These are phyloP conservation scores for Parietaria judaica DNA, from an alignment of 306 rosid species.

Conservation along the genomic window DNA sequence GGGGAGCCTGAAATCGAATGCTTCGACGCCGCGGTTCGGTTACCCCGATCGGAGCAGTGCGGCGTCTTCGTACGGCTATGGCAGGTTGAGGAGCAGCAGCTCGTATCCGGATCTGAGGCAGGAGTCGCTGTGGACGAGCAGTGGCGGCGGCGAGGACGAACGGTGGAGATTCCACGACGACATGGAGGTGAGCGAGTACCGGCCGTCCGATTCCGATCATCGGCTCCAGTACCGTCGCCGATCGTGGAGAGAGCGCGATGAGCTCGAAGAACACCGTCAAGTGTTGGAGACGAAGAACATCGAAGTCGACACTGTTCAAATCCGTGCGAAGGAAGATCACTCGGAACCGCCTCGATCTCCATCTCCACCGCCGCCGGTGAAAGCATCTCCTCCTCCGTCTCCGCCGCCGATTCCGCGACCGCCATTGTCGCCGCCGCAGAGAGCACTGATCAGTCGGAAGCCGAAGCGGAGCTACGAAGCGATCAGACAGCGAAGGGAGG, in stretches of 20 bases:
- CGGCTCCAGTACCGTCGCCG: slow-evolving; percentile 21
- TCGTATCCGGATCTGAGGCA: slow-evolving; percentile 89
- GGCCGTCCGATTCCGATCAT: slow-evolving; percentile 24
- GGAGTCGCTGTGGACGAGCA: slow-evolving; percentile 37
- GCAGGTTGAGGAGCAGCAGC: slow-evolving; percentile 56
- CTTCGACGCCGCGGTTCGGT: slow-evolving; percentile 43
- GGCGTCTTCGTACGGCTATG: background rate
- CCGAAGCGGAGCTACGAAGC: slow-evolving; percentile 4
- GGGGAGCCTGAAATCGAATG: slow-evolving; percentile 23
- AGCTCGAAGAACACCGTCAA: slow-evolving; percentile 6
- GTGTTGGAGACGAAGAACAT: slow-evolving; percentile 18
- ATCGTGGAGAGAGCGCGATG: slow-evolving; percentile 19
- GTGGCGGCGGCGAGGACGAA: slow-evolving; percentile 24
- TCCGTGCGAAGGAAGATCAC: slow-evolving; percentile 19
- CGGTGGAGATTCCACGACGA: slow-evolving; percentile 64
- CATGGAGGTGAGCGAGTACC: slow-evolving; percentile 31
- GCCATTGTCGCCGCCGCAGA: slow-evolving; percentile 7
- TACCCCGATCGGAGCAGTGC: slow-evolving; percentile 34
- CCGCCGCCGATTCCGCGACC: slow-evolving; percentile 1
- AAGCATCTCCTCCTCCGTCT: slow-evolving; percentile 8
- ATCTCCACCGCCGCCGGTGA: slow-evolving; percentile 17
- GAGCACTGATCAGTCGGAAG: slow-evolving; percentile 10
- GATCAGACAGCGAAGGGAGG: slow-evolving; percentile 19
- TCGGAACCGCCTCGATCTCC: slow-evolving; percentile 2
- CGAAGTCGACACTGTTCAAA: slow-evolving; percentile 29